Evolutionary conservation across 176 grass and related monocot species (phyloP), one percentile per base, ranked within the genome.

Genomic region (Aegilops longissima): DNA sequence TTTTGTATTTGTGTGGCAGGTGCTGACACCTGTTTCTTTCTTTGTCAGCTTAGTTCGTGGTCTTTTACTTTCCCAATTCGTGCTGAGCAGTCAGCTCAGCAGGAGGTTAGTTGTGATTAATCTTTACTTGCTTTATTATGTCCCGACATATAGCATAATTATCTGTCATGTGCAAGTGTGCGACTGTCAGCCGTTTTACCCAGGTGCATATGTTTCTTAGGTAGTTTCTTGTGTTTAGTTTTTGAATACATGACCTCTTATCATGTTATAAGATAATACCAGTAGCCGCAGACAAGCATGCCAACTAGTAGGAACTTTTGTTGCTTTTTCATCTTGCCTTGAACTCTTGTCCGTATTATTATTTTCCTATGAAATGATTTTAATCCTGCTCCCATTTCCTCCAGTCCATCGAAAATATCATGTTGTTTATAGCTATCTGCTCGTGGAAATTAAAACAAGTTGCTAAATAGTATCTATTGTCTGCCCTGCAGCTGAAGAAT

Each of bases 1-100:
- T 82, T 82, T 13, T 79, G 10, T 76, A 47, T 69, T 61, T 61
- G 11, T 66, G 2, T 36, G 45, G 0, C 25, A 69, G 52, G 21
- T 84, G 42, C 34, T 86, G 63, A 95, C 70, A 54, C 17, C n/a
- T 13, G 0, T 47, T 47, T 80, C 18, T 84, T 79, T 88, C 69
- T 81, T 78, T 77, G 70, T 70, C 93, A 98, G 96, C 89, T 96
- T 76, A 88, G 90, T 72, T 88, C 77, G 71, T 92, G 94, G 90
- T 96, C 96, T 21, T 94, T 98, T 80, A 91, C 88, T 72, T 96
- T 98, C 74, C 87, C 79, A 52, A 70, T 93, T 77, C 83, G 75
- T 17, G 80, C 92, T 27, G 88, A 94, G 73, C 79, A 89, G 49
- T 81, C 86, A 38, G 58, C 88, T 88, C 90, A 93, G 25, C 82